Percentiles rank a stretch among this genome's conserved stretches.
Evolutionary conservation across 352 stramenopile species (phyloP).

Genomic region (Globisporangium polare): DNA sequence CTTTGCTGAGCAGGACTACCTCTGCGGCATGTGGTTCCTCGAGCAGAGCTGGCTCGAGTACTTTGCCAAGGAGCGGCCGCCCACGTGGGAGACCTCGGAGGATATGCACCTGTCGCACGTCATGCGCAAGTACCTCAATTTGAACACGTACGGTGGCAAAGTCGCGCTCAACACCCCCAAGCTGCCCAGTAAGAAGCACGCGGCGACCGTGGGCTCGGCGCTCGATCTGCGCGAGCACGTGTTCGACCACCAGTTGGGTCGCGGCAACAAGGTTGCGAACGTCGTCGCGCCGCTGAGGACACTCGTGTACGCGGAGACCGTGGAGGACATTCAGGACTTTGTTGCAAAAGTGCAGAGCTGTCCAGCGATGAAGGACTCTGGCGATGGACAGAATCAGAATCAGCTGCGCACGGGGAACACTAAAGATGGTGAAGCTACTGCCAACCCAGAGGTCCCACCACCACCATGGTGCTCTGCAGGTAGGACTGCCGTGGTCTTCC

Average conservation of each 20-base stretch:
- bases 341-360: slow-evolving; percentile 32
- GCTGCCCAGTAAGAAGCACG: slow-evolving; percentile 34
- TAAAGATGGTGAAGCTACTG: background rate
- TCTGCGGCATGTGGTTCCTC: slow-evolving; percentile 65
- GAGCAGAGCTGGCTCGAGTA: slow-evolving; percentile 63
- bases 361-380: background rate
- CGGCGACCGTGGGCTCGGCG: slow-evolving; percentile 41
- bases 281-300: slow-evolving; percentile 40
- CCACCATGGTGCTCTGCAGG: slow-evolving; percentile 37
- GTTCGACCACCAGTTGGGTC: slow-evolving; percentile 55
- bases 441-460: background rate
- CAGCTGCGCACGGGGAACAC: background rate
- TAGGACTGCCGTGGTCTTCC: slow-evolving; percentile 52
- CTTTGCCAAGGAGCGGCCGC: slow-evolving; percentile 50
- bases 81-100: slow-evolving; percentile 48
- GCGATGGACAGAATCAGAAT: background rate
- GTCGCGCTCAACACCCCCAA: slow-evolving; percentile 28
- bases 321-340: slow-evolving; percentile 41
- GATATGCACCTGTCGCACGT: slow-evolving; percentile 65
- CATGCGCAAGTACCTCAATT: slow-evolving; percentile 60
- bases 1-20: slow-evolving; percentile 53
- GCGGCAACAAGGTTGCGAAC: slow-evolving; percentile 54
- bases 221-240: slow-evolving; percentile 51
- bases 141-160: slow-evolving; percentile 55
- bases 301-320: slow-evolving; percentile 50